Percentiles rank a stretch among this genome's conserved stretches.
Evolutionary conservation across 2,329 filamentous ascomycete species (phyloP).

Genomic region (Calonectria pteridis): DNA sequence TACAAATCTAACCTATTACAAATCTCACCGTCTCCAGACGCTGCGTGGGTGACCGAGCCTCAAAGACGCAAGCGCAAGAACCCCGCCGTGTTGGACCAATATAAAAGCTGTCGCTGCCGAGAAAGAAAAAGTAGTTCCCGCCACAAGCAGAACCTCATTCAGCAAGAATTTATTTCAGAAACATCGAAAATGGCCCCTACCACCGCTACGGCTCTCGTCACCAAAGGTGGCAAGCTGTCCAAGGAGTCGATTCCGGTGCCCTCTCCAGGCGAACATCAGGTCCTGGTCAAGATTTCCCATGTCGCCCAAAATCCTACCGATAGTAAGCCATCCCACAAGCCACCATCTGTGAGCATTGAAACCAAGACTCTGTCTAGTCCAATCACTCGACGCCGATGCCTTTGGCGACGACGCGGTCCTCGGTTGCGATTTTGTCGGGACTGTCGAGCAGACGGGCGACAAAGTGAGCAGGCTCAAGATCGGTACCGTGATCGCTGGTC

Average conservation of each 20-base stretch:
- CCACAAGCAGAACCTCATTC: background rate
- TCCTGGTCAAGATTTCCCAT: slow-evolving; percentile 32
- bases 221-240: background rate
- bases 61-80: background rate
- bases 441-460: slow-evolving; percentile 46
- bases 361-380: slow-evolving; percentile 35
- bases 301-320: slow-evolving; percentile 42
- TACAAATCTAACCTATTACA: background rate
- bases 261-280: slow-evolving; percentile 21
- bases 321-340: background rate
- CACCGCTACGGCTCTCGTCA: background rate
- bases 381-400: slow-evolving; percentile 49
- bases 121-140: background rate
- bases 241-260: background rate
- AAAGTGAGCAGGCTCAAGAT: slow-evolving; percentile 25
- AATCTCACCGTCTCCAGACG: too few relatives aligned
- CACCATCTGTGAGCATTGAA: too few relatives aligned
- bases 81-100: background rate
- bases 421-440: slow-evolving; percentile 52
- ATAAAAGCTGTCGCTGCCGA: background rate
- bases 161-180: background rate
- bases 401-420: slow-evolving; percentile 52
- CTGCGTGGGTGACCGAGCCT: background rate
- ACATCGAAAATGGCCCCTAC: background rate
- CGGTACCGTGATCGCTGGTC: slow-evolving; percentile 33